A percentile compares a stretch with the other conserved stretches of the same genome.
Evolutionary conservation across 2,329 filamentous ascomycete genomes (phyloP).

Genomic region (Gremmenia infestans): DNA sequence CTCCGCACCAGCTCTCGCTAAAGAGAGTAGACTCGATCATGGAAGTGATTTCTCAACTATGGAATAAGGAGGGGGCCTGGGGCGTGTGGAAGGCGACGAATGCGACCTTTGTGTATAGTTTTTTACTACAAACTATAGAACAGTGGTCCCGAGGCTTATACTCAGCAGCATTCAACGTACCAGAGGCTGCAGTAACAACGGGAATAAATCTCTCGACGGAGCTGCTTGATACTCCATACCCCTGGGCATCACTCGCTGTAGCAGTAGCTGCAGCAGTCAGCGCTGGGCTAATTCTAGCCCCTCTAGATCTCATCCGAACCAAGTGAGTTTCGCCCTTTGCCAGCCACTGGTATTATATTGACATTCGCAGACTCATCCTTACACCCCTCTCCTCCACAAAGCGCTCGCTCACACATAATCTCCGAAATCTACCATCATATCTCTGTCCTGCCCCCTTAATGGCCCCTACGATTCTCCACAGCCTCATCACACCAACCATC

Average conservation of each 20-base stretch:
- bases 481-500: conserved; percentile 76
- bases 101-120: conserved; percentile 83
- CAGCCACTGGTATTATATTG: conserved; percentile 20
- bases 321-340: conserved; percentile 33
- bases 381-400: conserved; percentile 74
- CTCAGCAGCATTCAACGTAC: conserved; percentile 85
- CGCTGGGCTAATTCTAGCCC: conserved; percentile 76
- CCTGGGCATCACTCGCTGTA: conserved; percentile 74
- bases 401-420: conserved; percentile 65
- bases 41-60: conserved; percentile 81
- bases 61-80: conserved; percentile 83
- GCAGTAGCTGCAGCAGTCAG: conserved; percentile 59
- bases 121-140: conserved; percentile 81
- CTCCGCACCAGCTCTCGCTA: conserved; percentile 61
- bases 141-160: conserved; percentile 88
- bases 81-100: conserved; percentile 95
- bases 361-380: conserved; percentile 64
- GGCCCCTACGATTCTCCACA: conserved; percentile 81
- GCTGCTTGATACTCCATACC: conserved; percentile 77
- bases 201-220: conserved; percentile 40
- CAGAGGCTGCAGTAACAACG: conserved; percentile 66
- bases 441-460: conserved; percentile 66
- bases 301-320: conserved; percentile 85
- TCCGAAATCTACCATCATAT: conserved; percentile 75
- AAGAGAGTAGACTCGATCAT: conserved; percentile 75